Percentiles rank a stretch among this genome's conserved stretches.
phyloP scores from a whole-genome alignment of 2,329 filamentous ascomycete genomes.

The Huntiella abstrusa region DNA sequence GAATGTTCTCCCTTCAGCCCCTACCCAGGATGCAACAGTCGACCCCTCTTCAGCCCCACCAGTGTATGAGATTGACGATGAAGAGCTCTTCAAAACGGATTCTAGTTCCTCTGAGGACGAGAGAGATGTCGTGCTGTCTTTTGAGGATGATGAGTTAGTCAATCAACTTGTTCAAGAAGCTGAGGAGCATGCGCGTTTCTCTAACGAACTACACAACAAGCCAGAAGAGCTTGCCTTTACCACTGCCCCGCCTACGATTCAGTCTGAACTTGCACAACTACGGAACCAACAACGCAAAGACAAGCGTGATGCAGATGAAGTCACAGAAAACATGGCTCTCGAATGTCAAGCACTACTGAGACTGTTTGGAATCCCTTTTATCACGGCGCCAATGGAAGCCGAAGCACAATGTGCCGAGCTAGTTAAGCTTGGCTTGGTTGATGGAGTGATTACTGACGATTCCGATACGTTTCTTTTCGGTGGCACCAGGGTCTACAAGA shows the following conservation, averaged over 20 bases:
- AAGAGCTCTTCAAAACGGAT: constrained; percentile 25
- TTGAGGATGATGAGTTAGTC: constrained; percentile 80
- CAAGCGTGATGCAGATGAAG: constrained; percentile 85
- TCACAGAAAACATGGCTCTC: constrained; percentile 85
- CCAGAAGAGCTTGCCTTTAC: constrained; percentile 24
- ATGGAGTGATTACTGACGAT: constrained; percentile 95
- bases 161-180: constrained; percentile 74
- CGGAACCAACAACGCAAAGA: constrained; percentile 95
- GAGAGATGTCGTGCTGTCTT: constrained; percentile 59
- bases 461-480: constrained; percentile 94
- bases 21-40: constrained; percentile 14
- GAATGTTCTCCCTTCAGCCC: constrained; percentile 17
- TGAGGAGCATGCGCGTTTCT: constrained; percentile 85
- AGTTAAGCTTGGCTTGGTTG: constrained; percentile 69
- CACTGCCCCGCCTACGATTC: constrained; percentile 62
- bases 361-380: constrained; percentile 85
- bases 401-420: constrained; percentile 94
- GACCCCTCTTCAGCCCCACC: constrained; percentile 6
- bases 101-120: constrained; percentile 19
- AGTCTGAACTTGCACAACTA: constrained; percentile 68
- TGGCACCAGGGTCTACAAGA: constrained; percentile 92
- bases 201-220: constrained; percentile 66
- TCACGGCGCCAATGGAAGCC: constrained; percentile 97
- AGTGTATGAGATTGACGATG: constrained; percentile 17
- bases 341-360: constrained; percentile 84